phyloP scores from a whole-genome alignment of 805 yeast genomes.

The Cyberlindnera meyerae region DNA sequence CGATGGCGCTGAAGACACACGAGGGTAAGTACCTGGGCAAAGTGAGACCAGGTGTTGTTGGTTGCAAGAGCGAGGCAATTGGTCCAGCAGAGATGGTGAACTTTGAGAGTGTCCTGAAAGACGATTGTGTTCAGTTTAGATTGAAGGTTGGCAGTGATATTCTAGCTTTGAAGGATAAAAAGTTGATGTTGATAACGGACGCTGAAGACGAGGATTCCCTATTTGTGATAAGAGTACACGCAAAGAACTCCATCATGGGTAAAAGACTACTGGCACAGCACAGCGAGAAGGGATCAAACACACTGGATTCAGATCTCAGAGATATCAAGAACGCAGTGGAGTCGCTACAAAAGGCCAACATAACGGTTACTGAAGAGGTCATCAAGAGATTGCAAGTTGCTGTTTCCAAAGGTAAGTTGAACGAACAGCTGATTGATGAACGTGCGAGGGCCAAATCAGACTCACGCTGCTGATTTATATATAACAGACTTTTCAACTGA shows the following conservation, averaged over 20 bases:
- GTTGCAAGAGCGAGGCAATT: slow-evolving; percentile 30
- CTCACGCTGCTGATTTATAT: slow-evolving; percentile 17
- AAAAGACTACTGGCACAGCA: slow-evolving; percentile 13
- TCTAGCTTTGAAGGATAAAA: not conserved
- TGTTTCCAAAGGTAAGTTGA: slow-evolving; percentile 27
- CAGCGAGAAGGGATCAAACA: not conserved
- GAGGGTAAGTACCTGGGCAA: slow-evolving; percentile 25
- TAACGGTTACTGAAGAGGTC: slow-evolving; percentile 19
- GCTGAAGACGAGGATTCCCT: slow-evolving; percentile 11
- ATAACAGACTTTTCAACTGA: slow-evolving; percentile 9
- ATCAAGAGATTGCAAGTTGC: slow-evolving; percentile 16
- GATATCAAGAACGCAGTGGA: slow-evolving; percentile 16
- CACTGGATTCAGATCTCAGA: slow-evolving; percentile 12
- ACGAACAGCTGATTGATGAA: slow-evolving; percentile 33
- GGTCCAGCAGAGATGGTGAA: slow-evolving; percentile 27
- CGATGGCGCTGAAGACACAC: slow-evolving; percentile 27
- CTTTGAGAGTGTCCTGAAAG: slow-evolving; percentile 13
- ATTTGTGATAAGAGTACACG: slow-evolving; percentile 15
- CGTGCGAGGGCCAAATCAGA: slow-evolving; percentile 28
- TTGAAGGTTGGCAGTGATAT: not conserved
- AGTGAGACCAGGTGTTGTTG: slow-evolving; percentile 9
- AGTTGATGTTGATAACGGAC: not conserved
- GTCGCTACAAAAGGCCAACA: slow-evolving; percentile 14
- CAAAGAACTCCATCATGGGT: slow-evolving; percentile 16
- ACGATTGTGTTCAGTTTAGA: slow-evolving; percentile 21